These are phyloP conservation scores for Saksenaea oblongispora DNA, from an alignment of 371 early-diverging fungal species.

Conservation along the genomic window DNA sequence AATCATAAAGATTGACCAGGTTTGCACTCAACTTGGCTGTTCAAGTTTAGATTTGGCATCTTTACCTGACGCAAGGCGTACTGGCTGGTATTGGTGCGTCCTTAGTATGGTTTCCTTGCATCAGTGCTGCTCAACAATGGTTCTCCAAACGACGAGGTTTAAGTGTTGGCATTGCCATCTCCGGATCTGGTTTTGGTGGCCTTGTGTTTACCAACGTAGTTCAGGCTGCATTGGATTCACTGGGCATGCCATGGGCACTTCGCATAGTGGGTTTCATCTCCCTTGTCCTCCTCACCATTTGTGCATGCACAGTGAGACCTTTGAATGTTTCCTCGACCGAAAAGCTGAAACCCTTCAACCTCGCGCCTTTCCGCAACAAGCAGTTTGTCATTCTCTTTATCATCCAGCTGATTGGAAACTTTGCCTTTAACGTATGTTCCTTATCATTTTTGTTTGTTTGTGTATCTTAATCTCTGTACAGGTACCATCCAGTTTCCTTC, in stretches of 20 bases:
- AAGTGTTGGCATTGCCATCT: slow-evolving; percentile 68
- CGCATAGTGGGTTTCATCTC: slow-evolving; percentile 61
- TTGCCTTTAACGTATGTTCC: slow-evolving; percentile 38
- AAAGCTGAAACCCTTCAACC: slow-evolving; percentile 12
- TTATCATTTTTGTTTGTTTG: background rate
- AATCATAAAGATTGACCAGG: too few species aligned
- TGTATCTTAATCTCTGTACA: slow-evolving; percentile 5
- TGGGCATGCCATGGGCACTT: slow-evolving; percentile 64
- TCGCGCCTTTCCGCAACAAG: slow-evolving; percentile 31
- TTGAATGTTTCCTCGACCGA: slow-evolving; percentile 25
- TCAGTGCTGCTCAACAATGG: slow-evolving; percentile 70
- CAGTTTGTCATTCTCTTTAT: slow-evolving; percentile 34
- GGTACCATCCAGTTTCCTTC: slow-evolving; percentile 25
- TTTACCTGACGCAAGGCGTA: slow-evolving; percentile 25
- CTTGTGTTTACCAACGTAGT: slow-evolving; percentile 52
- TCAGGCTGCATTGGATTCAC: slow-evolving; percentile 37
- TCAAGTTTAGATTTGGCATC: slow-evolving; percentile 20
- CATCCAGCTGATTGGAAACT: slow-evolving; percentile 39
- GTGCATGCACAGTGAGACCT: slow-evolving; percentile 51
- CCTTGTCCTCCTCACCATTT: slow-evolving; percentile 45
- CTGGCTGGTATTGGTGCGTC: slow-evolving; percentile 61
- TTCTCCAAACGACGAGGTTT: slow-evolving; percentile 65
- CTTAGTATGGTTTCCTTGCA: slow-evolving; percentile 65
- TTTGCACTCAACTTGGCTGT: background rate
- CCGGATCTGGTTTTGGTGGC: slow-evolving; percentile 68